These are phyloP conservation scores for Salinomyces thailandicus DNA, from an alignment of 2,329 filamentous ascomycete genomes.

Conservation along the genomic window DNA sequence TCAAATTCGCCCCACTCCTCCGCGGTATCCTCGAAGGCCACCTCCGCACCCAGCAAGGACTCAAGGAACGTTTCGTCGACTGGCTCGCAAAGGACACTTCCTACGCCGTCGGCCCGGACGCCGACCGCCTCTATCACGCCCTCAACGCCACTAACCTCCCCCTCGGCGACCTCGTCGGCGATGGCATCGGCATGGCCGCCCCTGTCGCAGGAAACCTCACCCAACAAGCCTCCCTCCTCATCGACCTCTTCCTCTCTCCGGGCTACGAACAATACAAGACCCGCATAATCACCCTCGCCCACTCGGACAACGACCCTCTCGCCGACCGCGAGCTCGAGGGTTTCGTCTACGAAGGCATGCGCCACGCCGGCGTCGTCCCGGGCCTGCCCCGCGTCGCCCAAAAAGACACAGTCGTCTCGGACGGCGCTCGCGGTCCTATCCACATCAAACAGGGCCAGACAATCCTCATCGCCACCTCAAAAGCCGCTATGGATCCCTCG, in stretches of 20 bases:
- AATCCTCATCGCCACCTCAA: constrained; percentile 36
- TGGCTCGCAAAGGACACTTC: constrained; percentile 40
- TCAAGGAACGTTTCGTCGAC: constrained; percentile 35
- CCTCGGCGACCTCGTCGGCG: constrained; percentile 39
- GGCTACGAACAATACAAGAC: constrained; percentile 42
- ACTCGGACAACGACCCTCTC: constrained; percentile 32
- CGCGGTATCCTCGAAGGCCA: constrained; percentile 35
- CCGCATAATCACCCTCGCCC: constrained; percentile 41
- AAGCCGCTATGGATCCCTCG: constrained; percentile 31
- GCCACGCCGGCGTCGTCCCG: constrained; percentile 42
- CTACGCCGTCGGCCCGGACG: constrained; percentile 40
- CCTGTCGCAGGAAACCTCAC: constrained; percentile 43
- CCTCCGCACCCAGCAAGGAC: constrained; percentile 33
- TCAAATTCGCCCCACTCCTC: constrained; percentile 30
- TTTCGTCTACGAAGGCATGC: constrained; percentile 47
- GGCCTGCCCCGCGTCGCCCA: constrained; percentile 43
- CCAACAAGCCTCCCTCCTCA: constrained; percentile 43
- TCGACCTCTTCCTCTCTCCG: constrained; percentile 42
- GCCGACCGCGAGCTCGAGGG: constrained; percentile 41
- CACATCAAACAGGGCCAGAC: constrained; percentile 36
- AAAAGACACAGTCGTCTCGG: constrained; percentile 32
- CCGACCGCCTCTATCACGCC: constrained; percentile 43
- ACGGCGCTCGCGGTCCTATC: constrained; percentile 39
- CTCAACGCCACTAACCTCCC: constrained; percentile 37
- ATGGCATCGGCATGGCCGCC: constrained; percentile 41